A percentile compares a stretch with the other conserved stretches of the same genome.
phyloP scores from a whole-genome alignment of 176 grass and related monocot genomes.

The Carex kokanica region DNA sequence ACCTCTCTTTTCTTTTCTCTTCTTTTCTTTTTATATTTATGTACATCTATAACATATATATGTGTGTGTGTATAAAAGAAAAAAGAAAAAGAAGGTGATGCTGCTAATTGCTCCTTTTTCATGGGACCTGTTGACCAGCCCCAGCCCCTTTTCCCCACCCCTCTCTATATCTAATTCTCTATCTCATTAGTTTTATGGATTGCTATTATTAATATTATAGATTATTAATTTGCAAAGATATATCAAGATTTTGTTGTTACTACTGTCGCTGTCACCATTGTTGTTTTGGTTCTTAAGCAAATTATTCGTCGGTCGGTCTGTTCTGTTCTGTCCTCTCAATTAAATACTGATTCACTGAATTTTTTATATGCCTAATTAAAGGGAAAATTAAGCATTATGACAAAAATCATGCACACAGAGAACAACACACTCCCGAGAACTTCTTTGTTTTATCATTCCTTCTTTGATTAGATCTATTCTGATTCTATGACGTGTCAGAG shows the following conservation, averaged over 20 bases:
- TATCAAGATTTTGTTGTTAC: background rate
- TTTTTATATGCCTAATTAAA: no score
- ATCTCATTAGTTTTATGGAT: background rate
- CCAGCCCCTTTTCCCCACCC: background rate
- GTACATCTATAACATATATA: background rate
- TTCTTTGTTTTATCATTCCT: no score
- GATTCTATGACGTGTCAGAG: no score
- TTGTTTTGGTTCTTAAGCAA: background rate
- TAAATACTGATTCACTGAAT: no score
- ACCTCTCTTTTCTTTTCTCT: background rate
- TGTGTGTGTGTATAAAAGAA: background rate
- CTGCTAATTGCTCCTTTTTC: conserved; percentile 20
- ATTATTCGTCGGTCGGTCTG: no score
- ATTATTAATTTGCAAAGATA: background rate
- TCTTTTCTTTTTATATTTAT: background rate
- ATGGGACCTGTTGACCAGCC: conserved; percentile 33
- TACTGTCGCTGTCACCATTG: background rate
- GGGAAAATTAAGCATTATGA: background rate
- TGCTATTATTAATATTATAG: background rate
- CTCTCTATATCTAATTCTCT: background rate
- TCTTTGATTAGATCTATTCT: no score
- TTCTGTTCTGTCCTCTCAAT: no score
- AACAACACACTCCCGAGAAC: no score
- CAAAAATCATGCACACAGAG: no score
- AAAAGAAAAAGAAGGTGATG: conserved; percentile 26